Conservation (phyloP, 108 stramenopile species). For the Seminavis robusta region DNA sequence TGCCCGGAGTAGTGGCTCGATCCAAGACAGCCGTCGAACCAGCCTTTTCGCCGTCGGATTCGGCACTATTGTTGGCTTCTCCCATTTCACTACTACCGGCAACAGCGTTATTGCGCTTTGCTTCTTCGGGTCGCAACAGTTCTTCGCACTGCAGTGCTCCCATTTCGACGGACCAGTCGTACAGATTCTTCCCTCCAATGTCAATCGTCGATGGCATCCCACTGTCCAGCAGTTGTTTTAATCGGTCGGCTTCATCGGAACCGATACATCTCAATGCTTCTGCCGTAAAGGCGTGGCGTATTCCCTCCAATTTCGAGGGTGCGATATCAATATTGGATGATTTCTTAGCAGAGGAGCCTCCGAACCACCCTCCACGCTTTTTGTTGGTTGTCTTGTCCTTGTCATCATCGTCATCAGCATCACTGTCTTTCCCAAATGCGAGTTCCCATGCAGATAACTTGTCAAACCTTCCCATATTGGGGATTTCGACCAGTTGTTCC, state of each 20-base stretch:
- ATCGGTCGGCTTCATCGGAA: conserved; percentile 69
- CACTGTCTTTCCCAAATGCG: conserved; percentile 50
- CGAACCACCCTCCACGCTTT: background rate
- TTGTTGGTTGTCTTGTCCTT: background rate
- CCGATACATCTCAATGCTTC: conserved; percentile 84
- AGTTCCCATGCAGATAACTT: conserved; percentile 77
- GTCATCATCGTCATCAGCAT: background rate
- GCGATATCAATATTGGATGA: conserved; percentile 65
- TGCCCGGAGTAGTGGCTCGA: background rate
- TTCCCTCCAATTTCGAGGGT: conserved; percentile 67
- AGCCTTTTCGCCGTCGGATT: background rate
- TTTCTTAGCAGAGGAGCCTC: background rate
- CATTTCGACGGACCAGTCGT: conserved; percentile 72
- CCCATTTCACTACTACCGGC: background rate
- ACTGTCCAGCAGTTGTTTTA: conserved; percentile 60
- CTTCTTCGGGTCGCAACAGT: conserved; percentile 33
- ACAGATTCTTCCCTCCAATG: conserved; percentile 65
- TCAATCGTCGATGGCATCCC: conserved; percentile 68
- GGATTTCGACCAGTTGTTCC: conserved; percentile 14
- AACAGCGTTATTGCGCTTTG: background rate
- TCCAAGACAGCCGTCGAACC: background rate
- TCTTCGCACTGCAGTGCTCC: conserved; percentile 59
- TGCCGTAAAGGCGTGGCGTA: conserved; percentile 80
- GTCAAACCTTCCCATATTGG: conserved; percentile 50
- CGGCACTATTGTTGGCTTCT: background rate